Percentiles rank a stretch among this genome's conserved stretches.
Conservation (phyloP, 371 early-diverging fungal species). For the Saksenaea vasiformis region DNA sequence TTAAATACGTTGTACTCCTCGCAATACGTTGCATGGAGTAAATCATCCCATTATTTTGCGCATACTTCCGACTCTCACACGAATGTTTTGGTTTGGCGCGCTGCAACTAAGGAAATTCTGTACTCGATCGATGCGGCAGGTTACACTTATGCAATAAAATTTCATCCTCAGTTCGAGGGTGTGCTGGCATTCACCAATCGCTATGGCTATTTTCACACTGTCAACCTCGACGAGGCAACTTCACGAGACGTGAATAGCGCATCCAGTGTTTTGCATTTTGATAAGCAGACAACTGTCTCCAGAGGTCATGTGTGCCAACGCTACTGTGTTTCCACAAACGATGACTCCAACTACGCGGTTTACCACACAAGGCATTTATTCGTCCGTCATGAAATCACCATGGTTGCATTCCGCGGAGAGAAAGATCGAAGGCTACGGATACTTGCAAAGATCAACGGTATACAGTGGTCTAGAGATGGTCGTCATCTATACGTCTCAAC, state of each 20-base stretch:
- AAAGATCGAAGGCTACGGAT: constrained; percentile 49
- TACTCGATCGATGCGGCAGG: constrained; percentile 55
- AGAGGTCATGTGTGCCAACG: constrained; percentile 7
- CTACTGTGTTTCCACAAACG: background rate
- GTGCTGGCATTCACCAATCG: constrained; percentile 58
- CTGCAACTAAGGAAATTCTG: constrained; percentile 38
- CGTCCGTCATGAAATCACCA: constrained; percentile 54
- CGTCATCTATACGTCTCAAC: constrained; percentile 56
- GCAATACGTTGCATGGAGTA: constrained; percentile 61
- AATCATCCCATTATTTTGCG: constrained; percentile 54
- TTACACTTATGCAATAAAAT: constrained; percentile 51
- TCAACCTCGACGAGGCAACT: constrained; percentile 40
- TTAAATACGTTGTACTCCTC: constrained; percentile 31
- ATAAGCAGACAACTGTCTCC: constrained; percentile 7
- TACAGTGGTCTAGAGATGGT: constrained; percentile 61
- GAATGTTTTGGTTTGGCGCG: constrained; percentile 54
- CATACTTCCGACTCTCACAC: constrained; percentile 58
- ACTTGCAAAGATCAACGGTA: constrained; percentile 59
- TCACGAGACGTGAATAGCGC: constrained; percentile 4
- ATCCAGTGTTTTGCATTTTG: constrained; percentile 14
- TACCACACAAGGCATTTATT: constrained; percentile 20
- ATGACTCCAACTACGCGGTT: background rate
- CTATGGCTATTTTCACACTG: constrained; percentile 63
- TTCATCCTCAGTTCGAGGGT: constrained; percentile 58
- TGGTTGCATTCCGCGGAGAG: constrained; percentile 63